These are phyloP conservation scores for Paramecium biaurelia DNA, from an alignment of 73 alveolate species.

Conservation along the genomic window DNA sequence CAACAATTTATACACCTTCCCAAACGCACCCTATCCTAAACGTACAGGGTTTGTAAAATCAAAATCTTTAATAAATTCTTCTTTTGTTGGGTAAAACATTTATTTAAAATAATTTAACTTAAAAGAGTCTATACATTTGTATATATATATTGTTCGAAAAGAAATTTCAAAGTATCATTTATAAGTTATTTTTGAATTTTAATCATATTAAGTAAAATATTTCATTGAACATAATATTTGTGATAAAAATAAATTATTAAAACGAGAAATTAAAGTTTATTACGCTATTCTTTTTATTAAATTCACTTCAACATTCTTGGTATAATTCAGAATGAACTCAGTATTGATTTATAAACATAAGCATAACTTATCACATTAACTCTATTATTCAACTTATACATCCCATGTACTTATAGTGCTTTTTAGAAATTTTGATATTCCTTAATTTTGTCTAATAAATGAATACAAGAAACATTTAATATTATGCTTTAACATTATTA, in stretches of 20 bases:
- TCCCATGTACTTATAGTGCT: no score
- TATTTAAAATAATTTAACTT: background rate
- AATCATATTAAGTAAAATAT: background rate
- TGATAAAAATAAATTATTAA: background rate
- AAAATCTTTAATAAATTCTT: constrained; percentile 27
- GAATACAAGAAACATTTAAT: no score
- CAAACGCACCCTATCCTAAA: constrained; percentile 24
- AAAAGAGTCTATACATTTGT: background rate
- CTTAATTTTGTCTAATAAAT: no score
- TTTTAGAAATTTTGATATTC: no score
- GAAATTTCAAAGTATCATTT: background rate
- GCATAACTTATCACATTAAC: no score
- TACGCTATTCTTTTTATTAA: background rate
- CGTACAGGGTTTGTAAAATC: background rate
- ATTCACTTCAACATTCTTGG: no score
- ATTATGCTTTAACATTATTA: no score
- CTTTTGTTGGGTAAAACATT: constrained; percentile 19
- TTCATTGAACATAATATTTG: background rate
- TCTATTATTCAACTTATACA: no score
- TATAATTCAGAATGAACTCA: no score
- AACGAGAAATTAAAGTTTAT: background rate
- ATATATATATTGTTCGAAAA: background rate
- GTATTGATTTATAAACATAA: no score
- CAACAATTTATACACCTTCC: background rate
- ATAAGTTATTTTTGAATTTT: background rate